Evolutionary conservation across 2,329 filamentous ascomycete genomes (phyloP).

Genomic region (Venturia asperata): DNA sequence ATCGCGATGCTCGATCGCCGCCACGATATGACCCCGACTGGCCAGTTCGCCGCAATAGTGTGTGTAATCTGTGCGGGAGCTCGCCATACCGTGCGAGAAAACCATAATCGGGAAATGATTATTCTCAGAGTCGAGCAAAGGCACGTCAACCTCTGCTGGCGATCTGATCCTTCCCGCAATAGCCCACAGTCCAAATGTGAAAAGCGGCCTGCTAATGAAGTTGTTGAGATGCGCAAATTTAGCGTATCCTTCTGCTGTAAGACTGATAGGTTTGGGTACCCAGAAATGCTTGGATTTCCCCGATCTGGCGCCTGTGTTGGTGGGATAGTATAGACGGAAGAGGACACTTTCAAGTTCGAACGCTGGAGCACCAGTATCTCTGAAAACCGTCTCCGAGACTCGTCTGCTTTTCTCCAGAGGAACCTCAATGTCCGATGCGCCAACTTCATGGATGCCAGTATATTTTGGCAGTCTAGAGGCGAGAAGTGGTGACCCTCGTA

Average conservation of each 20-base stretch:
- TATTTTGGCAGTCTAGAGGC: constrained; percentile 59
- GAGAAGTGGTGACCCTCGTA: constrained; percentile 37
- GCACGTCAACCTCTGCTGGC: constrained; percentile 18
- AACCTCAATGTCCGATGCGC: constrained; percentile 73
- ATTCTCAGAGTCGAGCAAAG: constrained; percentile 26
- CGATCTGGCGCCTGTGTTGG: constrained; percentile 9
- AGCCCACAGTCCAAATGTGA: constrained; percentile 13
- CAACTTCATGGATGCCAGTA: constrained; percentile 70
- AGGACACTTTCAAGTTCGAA: constrained; percentile 60
- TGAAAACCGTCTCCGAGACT: constrained; percentile 33
- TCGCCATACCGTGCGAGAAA: constrained; percentile 80
- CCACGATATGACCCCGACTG: constrained; percentile 71
- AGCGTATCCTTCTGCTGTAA: constrained; percentile 16
- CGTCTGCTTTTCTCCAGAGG: constrained; percentile 35
- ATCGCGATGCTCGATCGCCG: constrained; percentile 78
- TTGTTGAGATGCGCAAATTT: constrained; percentile 36
- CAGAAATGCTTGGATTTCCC: constrained; percentile 14
- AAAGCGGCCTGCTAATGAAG: constrained; percentile 14
- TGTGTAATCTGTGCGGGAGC: constrained; percentile 75
- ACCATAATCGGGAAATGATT: constrained; percentile 71
- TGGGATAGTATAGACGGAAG: constrained; percentile 75
- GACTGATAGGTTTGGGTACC: constrained; percentile 26
- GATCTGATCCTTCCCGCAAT: constrained; percentile 15
- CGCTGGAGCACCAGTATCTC: constrained; percentile 46
- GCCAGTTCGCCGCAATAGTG: constrained; percentile 71